phyloP scores from a whole-genome alignment of 108 stramenopile genomes.

The Cyclotella baltica region DNA sequence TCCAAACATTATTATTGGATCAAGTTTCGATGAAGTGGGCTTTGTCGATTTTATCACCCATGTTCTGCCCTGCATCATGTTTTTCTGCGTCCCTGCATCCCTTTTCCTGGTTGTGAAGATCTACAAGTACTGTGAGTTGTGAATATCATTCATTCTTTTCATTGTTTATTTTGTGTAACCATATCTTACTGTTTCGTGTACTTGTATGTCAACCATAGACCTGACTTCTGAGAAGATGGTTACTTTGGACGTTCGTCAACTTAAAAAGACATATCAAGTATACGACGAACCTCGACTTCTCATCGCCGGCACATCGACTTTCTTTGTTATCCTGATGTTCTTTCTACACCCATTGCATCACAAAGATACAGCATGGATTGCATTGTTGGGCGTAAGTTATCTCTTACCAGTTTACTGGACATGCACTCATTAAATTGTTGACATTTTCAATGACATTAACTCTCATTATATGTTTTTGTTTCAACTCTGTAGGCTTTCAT shows the following conservation, averaged over 20 bases:
- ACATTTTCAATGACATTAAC: background rate
- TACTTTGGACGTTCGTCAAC: constrained; percentile 46
- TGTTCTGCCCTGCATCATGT: constrained; percentile 62
- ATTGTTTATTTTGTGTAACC: background rate
- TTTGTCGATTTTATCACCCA: constrained; percentile 77
- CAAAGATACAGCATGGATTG: constrained; percentile 79
- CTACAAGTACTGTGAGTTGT: constrained; percentile 46
- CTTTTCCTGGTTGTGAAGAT: constrained; percentile 47
- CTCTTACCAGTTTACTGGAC: background rate
- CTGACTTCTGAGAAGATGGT: constrained; percentile 51
- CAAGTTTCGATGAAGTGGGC: constrained; percentile 61
- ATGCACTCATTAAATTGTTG: background rate
- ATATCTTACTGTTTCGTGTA: background rate
- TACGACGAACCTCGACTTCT: constrained; percentile 60
- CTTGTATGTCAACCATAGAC: background rate
- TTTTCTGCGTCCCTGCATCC: constrained; percentile 58
- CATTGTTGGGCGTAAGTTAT: constrained; percentile 42
- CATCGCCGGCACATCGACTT: constrained; percentile 58
- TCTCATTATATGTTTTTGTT: background rate
- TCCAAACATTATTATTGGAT: constrained; percentile 77
- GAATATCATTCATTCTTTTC: background rate
- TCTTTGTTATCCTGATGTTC: constrained; percentile 68
- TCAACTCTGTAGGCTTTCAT: constrained; percentile 48
- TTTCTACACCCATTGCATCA: constrained; percentile 78
- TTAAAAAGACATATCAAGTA: constrained; percentile 62